These are phyloP conservation scores for Kalmusia sp. DNA, from an alignment of 2,329 filamentous ascomycete species.

Conservation along the genomic window DNA sequence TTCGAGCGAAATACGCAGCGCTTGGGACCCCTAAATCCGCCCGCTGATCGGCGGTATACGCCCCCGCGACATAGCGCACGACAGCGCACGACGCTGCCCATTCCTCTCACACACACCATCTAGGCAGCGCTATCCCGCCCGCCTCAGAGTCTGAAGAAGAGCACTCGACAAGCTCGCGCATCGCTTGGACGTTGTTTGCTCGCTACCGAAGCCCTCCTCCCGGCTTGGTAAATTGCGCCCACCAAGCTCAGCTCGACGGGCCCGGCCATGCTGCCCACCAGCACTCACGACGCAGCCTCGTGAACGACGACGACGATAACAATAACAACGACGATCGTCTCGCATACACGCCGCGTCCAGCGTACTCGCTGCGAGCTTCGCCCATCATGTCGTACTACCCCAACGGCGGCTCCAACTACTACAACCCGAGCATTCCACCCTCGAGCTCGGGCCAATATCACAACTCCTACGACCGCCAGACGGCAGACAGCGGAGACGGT, in stretches of 20 bases:
- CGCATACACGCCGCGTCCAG: conserved; percentile 16
- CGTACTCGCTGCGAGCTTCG: conserved; percentile 13
- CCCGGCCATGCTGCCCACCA: conserved; percentile 42
- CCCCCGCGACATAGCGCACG: conserved; percentile 1
- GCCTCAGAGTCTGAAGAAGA: background rate
- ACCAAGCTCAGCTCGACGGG: conserved; percentile 25
- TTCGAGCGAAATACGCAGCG: background rate
- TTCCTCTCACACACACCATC: background rate
- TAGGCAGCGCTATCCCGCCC: background rate
- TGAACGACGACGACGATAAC: conserved; percentile 41
- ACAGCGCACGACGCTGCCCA: background rate
- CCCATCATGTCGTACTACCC: conserved; percentile 63
- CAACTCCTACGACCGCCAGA: conserved; percentile 54
- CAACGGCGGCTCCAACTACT: conserved; percentile 62
- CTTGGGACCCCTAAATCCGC: background rate
- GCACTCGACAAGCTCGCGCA: background rate
- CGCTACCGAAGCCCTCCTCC: background rate
- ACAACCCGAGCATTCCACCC: conserved; percentile 51
- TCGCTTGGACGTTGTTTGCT: background rate
- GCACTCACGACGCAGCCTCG: conserved; percentile 39
- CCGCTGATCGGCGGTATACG: background rate
- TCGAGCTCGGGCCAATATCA: conserved; percentile 46
- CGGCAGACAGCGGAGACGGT: conserved; percentile 77
- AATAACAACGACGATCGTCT: conserved; percentile 22
- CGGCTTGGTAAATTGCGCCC: conserved; percentile 7